A percentile compares a stretch with the other conserved stretches of the same genome.
These are phyloP conservation scores for Wallacemonas sp. DNA, from an alignment of 208 protist genomes.

Conservation along the genomic window DNA sequence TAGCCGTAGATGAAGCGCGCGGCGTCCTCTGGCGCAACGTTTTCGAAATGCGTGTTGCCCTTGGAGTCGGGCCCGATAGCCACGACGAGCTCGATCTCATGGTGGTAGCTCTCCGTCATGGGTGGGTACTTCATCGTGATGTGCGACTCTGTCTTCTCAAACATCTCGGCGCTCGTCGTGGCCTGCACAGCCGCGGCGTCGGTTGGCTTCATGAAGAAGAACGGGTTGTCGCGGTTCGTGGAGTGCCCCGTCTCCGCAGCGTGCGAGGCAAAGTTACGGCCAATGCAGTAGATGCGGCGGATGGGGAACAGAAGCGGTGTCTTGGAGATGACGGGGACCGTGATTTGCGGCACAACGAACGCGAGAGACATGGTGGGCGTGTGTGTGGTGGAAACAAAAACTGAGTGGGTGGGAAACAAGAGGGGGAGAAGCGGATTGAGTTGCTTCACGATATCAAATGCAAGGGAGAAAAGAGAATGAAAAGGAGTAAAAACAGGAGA, in stretches of 20 bases:
- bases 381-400: constrained; percentile 18
- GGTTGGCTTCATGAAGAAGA: constrained; percentile 85
- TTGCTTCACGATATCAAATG: background rate
- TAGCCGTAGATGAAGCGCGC: constrained; percentile 75
- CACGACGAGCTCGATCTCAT: constrained; percentile 86
- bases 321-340: constrained; percentile 59
- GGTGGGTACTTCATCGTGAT: constrained; percentile 56
- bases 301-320: constrained; percentile 52
- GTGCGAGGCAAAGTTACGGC: constrained; percentile 77
- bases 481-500: constrained; percentile 10
- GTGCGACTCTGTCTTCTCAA: constrained; percentile 18
- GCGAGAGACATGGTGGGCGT: constrained; percentile 10
- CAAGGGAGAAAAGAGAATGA: constrained; percentile 11
- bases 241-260: constrained; percentile 71
- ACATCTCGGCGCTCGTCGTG: constrained; percentile 21
- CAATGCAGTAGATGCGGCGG: constrained; percentile 73
- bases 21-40: constrained; percentile 48
- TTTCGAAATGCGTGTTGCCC: constrained; percentile 23
- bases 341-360: constrained; percentile 21
- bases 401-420: background rate
- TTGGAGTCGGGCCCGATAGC: constrained; percentile 44
- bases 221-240: constrained; percentile 48
- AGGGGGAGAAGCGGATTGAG: background rate
- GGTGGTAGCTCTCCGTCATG: constrained; percentile 71
- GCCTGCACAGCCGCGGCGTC: constrained; percentile 34